Evolutionary conservation across 306 rosid species (phyloP).

Genomic region (Begonia loranthoides): DNA sequence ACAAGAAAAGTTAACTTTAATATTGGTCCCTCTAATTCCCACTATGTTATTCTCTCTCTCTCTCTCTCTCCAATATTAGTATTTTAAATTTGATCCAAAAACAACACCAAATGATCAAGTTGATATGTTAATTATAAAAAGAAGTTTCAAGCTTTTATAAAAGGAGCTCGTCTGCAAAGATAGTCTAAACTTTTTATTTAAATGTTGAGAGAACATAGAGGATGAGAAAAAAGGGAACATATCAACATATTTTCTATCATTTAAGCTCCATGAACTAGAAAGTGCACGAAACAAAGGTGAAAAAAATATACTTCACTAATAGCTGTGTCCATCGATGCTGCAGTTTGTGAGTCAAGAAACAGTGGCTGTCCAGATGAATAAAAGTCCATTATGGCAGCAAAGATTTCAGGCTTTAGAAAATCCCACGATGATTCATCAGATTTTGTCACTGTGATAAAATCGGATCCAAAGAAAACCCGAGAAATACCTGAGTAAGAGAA

Average conservation of each 20-base stretch:
- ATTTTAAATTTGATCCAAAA: neutral
- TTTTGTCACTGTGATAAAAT: constrained; percentile 84
- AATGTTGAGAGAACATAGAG: no score
- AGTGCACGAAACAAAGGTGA: neutral
- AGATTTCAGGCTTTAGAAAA: constrained; percentile 75
- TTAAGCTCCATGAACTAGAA: neutral
- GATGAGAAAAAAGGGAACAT: neutral
- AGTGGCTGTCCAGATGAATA: constrained; percentile 81
- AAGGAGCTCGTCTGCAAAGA: no score
- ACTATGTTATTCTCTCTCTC: no score
- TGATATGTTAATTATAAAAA: neutral
- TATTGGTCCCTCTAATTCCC: no score
- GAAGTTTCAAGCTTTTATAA: no score
- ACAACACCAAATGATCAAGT: neutral
- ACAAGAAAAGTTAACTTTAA: no score
- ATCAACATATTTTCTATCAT: neutral
- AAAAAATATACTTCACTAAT: constrained; percentile 44
- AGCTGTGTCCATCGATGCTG: constrained; percentile 81
- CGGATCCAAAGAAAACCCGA: constrained; percentile 85
- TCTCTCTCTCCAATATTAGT: no score
- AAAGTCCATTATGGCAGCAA: constrained; percentile 90
- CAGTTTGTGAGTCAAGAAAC: constrained; percentile 67
- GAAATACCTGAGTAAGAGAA: constrained; percentile 34
- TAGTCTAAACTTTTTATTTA: no score
- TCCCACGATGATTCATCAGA: constrained; percentile 75